Percentiles rank a stretch among this genome's conserved stretches.
phyloP scores from a whole-genome alignment of 1,284 basidiomycete species.

The Ustilago trichophora region DNA sequence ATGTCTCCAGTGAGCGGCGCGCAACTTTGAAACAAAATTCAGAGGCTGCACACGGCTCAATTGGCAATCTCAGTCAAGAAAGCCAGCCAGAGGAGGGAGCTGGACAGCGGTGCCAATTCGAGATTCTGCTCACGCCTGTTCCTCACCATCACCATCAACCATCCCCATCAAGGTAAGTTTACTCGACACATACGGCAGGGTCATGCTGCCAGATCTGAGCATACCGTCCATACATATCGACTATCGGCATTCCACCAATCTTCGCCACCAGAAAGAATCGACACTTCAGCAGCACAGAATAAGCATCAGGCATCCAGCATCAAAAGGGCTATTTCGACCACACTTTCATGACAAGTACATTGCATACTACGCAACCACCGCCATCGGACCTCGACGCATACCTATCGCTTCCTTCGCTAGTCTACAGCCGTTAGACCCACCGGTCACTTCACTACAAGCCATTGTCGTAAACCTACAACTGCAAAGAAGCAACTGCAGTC shows the following conservation, averaged over 20 bases:
- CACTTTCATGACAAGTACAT: too few relatives aligned
- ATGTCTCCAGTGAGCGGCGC: neutral
- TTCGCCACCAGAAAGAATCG: neutral
- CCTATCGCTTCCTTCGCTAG: too few relatives aligned
- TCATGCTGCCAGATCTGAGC: constrained; percentile 12
- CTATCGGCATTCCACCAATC: neutral
- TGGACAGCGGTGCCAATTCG: constrained; percentile 7
- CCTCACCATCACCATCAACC: constrained; percentile 43
- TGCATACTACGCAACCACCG: too few relatives aligned
- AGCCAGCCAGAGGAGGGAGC: neutral
- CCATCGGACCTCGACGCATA: too few relatives aligned
- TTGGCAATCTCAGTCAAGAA: neutral
- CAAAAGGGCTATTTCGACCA: too few relatives aligned
- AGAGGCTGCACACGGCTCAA: neutral
- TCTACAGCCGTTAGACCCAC: too few relatives aligned
- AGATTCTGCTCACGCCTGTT: constrained; percentile 11
- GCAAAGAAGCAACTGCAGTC: too few relatives aligned
- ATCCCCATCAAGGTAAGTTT: constrained; percentile 45
- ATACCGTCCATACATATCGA: neutral
- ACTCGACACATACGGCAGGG: constrained; percentile 14
- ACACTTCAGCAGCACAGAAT: neutral
- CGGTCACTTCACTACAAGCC: too few relatives aligned
- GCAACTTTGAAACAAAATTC: too few relatives aligned
- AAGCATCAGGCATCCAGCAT: too few relatives aligned
- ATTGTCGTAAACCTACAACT: too few relatives aligned